Conservation (phyloP, 148 eudicot species). For the Polygonum maritimum region DNA sequence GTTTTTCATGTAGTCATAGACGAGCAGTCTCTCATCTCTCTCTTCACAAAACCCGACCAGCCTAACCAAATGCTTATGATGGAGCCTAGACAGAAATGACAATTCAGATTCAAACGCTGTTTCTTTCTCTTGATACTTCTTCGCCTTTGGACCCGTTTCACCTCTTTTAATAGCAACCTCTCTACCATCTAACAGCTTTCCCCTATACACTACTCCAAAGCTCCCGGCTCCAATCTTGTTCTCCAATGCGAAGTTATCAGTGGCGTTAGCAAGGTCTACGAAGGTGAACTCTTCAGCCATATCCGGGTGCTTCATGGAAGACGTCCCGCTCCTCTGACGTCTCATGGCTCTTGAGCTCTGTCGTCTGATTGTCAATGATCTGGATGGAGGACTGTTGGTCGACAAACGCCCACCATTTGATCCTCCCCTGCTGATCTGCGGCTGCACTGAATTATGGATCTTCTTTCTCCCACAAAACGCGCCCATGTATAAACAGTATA, state of each 20-base stretch:
- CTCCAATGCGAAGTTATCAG: conserved; percentile 57
- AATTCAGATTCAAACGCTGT: conserved; percentile 85
- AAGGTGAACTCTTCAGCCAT: conserved; percentile 72
- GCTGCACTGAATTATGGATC: conserved; percentile 87
- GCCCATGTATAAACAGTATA: conserved; percentile 68
- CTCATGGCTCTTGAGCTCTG: conserved; percentile 69
- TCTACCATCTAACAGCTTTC: conserved; percentile 67
- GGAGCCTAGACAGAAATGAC: conserved; percentile 73
- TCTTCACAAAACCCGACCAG: conserved; percentile 94
- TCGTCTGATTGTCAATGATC: conserved; percentile 68
- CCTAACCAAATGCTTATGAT: conserved; percentile 89
- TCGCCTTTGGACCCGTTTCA: conserved; percentile 40
- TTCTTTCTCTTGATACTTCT: conserved; percentile 82
- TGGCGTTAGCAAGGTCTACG: conserved; percentile 57
- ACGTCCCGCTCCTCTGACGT: conserved; percentile 93
- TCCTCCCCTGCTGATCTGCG: conserved; percentile 54
- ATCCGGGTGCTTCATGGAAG: conserved; percentile 53
- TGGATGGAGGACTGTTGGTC: conserved; percentile 51
- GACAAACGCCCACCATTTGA: conserved; percentile 36
- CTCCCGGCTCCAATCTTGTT: conserved; percentile 91
- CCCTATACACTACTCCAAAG: conserved; percentile 81
- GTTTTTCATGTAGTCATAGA: conserved; percentile 87
- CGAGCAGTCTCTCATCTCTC: conserved; percentile 74
- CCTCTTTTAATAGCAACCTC: conserved; percentile 94
- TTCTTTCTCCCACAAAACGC: conserved; percentile 77